phyloP scores from a whole-genome alignment of 768 basidiomycete genomes.

The Mrakia frigida region DNA sequence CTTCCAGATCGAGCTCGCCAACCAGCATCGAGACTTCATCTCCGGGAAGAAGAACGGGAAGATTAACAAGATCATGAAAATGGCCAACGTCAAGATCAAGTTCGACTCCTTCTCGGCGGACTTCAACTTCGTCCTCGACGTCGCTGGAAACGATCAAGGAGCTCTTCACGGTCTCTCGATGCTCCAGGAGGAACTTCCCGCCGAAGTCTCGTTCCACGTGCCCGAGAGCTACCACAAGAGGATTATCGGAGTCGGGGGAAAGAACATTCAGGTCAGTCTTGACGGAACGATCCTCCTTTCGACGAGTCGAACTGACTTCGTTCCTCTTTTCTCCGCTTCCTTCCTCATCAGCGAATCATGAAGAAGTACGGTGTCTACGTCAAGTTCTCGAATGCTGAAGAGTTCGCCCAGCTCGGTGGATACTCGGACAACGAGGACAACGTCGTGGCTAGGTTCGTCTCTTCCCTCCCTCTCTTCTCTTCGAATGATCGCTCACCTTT shows the following conservation, averaged over 20 bases:
- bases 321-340: background rate
- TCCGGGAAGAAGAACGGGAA: conserved; percentile 99
- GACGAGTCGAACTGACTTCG: background rate
- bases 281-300: background rate
- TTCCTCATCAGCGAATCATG: conserved; percentile 68
- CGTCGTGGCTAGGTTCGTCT: conserved; percentile 63
- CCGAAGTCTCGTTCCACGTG: conserved; percentile 97
- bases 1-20: conserved; percentile 94
- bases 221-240: conserved; percentile 98
- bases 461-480: background rate
- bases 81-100: conserved; percentile 94
- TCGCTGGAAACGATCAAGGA: conserved; percentile 75
- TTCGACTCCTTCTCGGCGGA: conserved; percentile 88
- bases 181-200: conserved; percentile 94
- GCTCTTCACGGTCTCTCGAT: conserved; percentile 81
- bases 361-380: conserved; percentile 99
- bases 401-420: conserved; percentile 88
- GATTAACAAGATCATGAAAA: conserved; percentile 99
- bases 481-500: background rate
- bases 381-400: conserved; percentile 97
- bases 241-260: conserved; percentile 95
- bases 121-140: conserved; percentile 51
- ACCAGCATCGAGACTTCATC: conserved; percentile 97
- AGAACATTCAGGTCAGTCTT: conserved; percentile 68
- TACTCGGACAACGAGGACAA: conserved; percentile 98